Base-by-base conservation (phyloP, 768 basidiomycete species). In the Podaxis pistillaris region DNA sequence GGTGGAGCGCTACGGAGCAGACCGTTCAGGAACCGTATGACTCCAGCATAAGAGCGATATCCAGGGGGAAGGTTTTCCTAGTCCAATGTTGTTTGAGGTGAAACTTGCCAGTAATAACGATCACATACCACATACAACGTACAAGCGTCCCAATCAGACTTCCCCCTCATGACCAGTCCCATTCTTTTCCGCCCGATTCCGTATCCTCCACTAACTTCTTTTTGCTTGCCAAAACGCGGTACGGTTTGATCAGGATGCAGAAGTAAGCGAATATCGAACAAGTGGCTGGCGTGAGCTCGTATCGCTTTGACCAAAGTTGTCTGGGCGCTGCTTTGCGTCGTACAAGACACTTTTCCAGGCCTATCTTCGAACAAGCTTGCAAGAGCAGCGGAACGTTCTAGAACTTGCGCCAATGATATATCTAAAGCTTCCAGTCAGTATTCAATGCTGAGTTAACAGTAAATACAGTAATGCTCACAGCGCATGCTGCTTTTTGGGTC, bases 21-120 rank as follows among this genome's bases (percentile, higher is more conserved):
- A 2, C 68, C 67, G 0, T 70, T 71, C 1, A 82, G 64, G 60
- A 90, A 81, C n/a, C 73, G 75, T 8, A 75, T 73, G 30, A 89
- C 79, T 0, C 76, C 76, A n/a, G 83, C 75, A 4, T 86, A 63
- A 0, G 76, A 82, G 52, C 87, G 83, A 67, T 81, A 78, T 36
- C 79, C 73, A 0, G 72, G 66, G 0, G 92, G 91, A 15, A 92
- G 82, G 63, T 86, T 86, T 74, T 94, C 92, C 92, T 94, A 60
- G 17, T 15, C 19, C 19, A 36, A 28, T 49, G 24, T 56, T 22
- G 41, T 33, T 41, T 58, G 62, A 26, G 61, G 15, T 36, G 41
- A 30, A 50, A 56, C 56, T 54, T 50, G 22, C 19, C 26, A 47
- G 17, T n/a, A 44, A 49, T 24, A 26, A 36, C 24, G 15, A 55